These are phyloP conservation scores for Camillea tinctor DNA, from an alignment of 2,329 filamentous ascomycete species.

Conservation along the genomic window DNA sequence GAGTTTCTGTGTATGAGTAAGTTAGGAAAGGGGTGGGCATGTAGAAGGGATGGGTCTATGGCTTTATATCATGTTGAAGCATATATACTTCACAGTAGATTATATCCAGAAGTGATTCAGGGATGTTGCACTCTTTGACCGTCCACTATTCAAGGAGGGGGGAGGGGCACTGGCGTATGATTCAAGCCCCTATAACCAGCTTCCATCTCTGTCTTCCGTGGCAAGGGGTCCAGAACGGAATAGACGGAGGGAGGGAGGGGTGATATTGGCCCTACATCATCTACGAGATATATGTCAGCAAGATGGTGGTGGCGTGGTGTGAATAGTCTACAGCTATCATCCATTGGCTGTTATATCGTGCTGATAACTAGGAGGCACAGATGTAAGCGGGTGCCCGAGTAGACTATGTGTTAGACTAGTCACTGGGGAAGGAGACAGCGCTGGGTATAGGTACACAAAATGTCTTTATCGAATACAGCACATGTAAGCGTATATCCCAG, in stretches of 20 bases:
- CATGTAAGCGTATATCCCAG: constrained; percentile 21
- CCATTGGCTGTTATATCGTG: constrained; percentile 20
- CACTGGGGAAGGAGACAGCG: constrained; percentile 22
- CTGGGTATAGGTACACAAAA: constrained; percentile 19
- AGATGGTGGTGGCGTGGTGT: constrained; percentile 19
- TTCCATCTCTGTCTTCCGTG: constrained; percentile 7
- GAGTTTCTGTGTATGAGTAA: background rate
- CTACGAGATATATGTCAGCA: constrained; percentile 21
- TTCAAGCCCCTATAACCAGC: constrained; percentile 19
- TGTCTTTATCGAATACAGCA: constrained; percentile 21
- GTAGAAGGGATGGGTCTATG: background rate
- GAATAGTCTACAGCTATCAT: constrained; percentile 16
- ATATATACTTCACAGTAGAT: background rate
- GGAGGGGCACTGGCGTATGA: constrained; percentile 8
- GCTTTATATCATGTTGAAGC: background rate
- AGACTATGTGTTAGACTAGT: constrained; percentile 18
- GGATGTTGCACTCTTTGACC: constrained; percentile 3
- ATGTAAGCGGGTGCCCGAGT: constrained; percentile 22
- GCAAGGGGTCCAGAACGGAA: constrained; percentile 13
- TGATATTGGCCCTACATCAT: constrained; percentile 25
- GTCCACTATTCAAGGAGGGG: background rate
- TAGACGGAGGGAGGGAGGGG: constrained; percentile 19
- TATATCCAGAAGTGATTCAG: background rate
- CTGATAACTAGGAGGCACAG: constrained; percentile 16
- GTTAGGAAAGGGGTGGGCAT: background rate